Percentiles rank a stretch among this genome's conserved stretches.
These are phyloP conservation scores for Paramarasmius palmivorus DNA, from an alignment of 1,284 basidiomycete genomes.

Conservation along the genomic window DNA sequence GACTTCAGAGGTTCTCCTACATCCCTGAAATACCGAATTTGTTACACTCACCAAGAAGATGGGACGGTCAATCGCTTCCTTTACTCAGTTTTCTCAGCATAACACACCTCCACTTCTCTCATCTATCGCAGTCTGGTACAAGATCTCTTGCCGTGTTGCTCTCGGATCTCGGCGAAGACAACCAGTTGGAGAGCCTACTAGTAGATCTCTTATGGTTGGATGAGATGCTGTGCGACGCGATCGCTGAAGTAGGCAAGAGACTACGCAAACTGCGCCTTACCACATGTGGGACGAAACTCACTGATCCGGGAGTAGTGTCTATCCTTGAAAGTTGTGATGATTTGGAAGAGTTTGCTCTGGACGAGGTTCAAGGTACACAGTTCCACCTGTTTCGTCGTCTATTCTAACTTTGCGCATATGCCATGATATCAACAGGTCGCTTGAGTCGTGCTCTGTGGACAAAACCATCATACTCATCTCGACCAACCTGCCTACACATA, in stretches of 20 bases:
- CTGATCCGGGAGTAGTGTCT: conserved; percentile 30
- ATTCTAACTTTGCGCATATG: neutral
- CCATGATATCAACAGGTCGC: conserved; percentile 25
- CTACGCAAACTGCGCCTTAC: conserved; percentile 28
- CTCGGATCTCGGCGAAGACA: conserved; percentile 24
- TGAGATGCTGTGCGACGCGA: conserved; percentile 33
- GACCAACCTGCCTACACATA: conserved; percentile 28
- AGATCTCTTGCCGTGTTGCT: conserved; percentile 28
- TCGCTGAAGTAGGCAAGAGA: conserved; percentile 29
- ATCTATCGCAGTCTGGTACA: conserved; percentile 35
- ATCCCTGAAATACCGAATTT: conserved; percentile 18
- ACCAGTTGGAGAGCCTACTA: conserved; percentile 28
- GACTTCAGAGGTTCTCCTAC: conserved; percentile 26
- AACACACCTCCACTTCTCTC: conserved; percentile 30
- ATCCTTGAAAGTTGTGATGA: conserved; percentile 34
- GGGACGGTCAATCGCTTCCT: conserved; percentile 36
- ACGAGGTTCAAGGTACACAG: conserved; percentile 36
- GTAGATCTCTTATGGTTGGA: conserved; percentile 40
- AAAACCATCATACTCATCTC: conserved; percentile 27
- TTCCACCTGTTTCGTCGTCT: neutral
- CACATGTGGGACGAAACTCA: conserved; percentile 37
- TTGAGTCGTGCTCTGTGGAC: conserved; percentile 35
- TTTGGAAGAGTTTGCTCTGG: conserved; percentile 31
- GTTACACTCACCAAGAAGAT: conserved; percentile 24
- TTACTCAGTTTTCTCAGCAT: conserved; percentile 28